Evolutionary conservation across 495 filamentous ascomycete species (phyloP), one percentile per base, ranked within the genome.

Genomic region (Xylaria castorea): DNA sequence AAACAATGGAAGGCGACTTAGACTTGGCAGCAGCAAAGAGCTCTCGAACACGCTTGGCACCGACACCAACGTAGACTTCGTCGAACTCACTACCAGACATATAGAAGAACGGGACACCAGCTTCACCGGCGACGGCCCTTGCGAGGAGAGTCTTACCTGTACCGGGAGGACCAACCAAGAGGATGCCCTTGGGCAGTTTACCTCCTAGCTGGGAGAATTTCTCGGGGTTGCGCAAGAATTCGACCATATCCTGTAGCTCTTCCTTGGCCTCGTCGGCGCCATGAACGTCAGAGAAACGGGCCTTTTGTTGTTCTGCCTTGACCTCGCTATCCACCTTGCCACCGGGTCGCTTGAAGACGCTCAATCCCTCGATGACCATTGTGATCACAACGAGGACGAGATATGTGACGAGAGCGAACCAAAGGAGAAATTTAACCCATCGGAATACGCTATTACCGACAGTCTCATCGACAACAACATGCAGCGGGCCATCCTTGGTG

Each of bases 21-120:
- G 86, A 83, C 75, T 95, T 94, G 62, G 96, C 96, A 60, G 92
- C 89, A 62, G 84, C 85, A 83, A 99, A 99, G n/a, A 99, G 89
- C 70, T 99, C 96, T 58, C 96, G 93, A 55, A 99, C 96, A 78
- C 96, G 93, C 85, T 98, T 98, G 61, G 96, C 96, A 76, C 96
- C 96, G 66, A 99, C 97, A 76, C 96, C 96, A 32, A 99, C 97
- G 77, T 97, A 99, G 51, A 99, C 92, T 81, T 99, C 96, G 77
- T 99, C 96, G 78, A 99, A 99, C 80, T 99, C 97, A 70, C 92
- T 95, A 36, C 96, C 96, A 75, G 97, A 98, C 95, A 99, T 98
- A 87, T 96, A 98, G 88, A 98, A 99, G 88, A 98, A 98, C 1
- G 96, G 96, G 27, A 98, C 97, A 71, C 96, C 96, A 55, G 96